Conservation (phyloP, 768 basidiomycete genomes). For the Suillus cothurnatus region DNA sequence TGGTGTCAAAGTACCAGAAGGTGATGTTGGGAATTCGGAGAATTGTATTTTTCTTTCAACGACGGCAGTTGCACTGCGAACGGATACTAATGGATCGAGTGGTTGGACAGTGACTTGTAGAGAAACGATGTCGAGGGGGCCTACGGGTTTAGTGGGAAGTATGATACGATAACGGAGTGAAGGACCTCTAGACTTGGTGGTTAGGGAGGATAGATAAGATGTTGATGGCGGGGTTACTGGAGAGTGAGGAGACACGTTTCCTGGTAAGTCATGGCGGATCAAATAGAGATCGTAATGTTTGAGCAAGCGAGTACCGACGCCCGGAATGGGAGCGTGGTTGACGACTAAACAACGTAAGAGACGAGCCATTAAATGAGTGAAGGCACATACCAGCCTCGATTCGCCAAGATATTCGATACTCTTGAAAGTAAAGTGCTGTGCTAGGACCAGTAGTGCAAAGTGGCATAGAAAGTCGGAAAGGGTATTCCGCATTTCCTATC, state of each 20-base stretch:
- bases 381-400: slow-evolving; percentile 71
- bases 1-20: slow-evolving; percentile 25
- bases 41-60: slow-evolving; percentile 75
- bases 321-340: slow-evolving; percentile 62
- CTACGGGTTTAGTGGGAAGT: slow-evolving; percentile 59
- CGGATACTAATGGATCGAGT: slow-evolving; percentile 52
- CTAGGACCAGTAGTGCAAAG: slow-evolving; percentile 63
- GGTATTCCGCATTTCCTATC: slow-evolving; percentile 65
- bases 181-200: slow-evolving; percentile 58
- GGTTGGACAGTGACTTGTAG: slow-evolving; percentile 66
- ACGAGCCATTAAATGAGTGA: slow-evolving; percentile 9
- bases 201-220: slow-evolving; percentile 42
- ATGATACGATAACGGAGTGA: slow-evolving; percentile 61
- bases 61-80: slow-evolving; percentile 64
- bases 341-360: slow-evolving; percentile 51
- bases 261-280: slow-evolving; percentile 67
- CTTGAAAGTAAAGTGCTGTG: slow-evolving; percentile 66
- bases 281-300: slow-evolving; percentile 74
- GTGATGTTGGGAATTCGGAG: slow-evolving; percentile 37
- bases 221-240: slow-evolving; percentile 37
- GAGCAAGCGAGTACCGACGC: slow-evolving; percentile 67
- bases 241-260: slow-evolving; percentile 38
- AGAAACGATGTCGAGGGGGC: slow-evolving; percentile 72
- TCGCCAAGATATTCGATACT: slow-evolving; percentile 81
- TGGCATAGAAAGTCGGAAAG: slow-evolving; percentile 74